A percentile compares a stretch with the other conserved stretches of the same genome.
Conservation (phyloP, 2,329 filamentous ascomycete species). For the Botrytis squamosa region DNA sequence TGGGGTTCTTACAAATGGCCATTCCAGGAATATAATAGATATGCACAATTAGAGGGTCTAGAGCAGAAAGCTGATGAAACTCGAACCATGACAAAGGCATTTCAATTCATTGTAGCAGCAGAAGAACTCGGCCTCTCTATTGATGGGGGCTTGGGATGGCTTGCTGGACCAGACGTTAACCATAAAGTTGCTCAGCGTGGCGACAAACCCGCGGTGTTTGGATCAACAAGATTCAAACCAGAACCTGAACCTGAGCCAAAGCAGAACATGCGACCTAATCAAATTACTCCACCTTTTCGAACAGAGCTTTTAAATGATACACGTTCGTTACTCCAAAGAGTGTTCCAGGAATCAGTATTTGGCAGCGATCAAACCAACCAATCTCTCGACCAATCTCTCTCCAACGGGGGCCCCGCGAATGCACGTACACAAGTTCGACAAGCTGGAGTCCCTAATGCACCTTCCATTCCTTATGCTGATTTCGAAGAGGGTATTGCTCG, state of each 20-base stretch:
- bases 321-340: slow-evolving; percentile 23
- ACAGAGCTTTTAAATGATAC: neutral
- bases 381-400: neutral
- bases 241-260: slow-evolving; percentile 38
- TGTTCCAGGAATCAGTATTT: slow-evolving; percentile 36
- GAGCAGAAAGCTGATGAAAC: slow-evolving; percentile 65
- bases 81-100: slow-evolving; percentile 58
- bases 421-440: slow-evolving; percentile 19
- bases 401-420: slow-evolving; percentile 11
- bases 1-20: slow-evolving; percentile 69
- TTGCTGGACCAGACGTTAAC: slow-evolving; percentile 59
- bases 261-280: neutral
- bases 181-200: slow-evolving; percentile 45
- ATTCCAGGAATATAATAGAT: slow-evolving; percentile 56
- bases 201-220: slow-evolving; percentile 47
- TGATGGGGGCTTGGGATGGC: slow-evolving; percentile 66
- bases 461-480: neutral
- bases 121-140: slow-evolving; percentile 65
- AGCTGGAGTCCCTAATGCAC: neutral
- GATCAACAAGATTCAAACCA: slow-evolving; percentile 40
- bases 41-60: slow-evolving; percentile 56
- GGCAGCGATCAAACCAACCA: slow-evolving; percentile 26
- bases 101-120: slow-evolving; percentile 55
- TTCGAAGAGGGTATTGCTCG: slow-evolving; percentile 9
- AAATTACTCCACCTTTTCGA: neutral